These are phyloP conservation scores for Ceratobasidium sp. DNA, from an alignment of 1,284 basidiomycete species.

Conservation along the genomic window DNA sequence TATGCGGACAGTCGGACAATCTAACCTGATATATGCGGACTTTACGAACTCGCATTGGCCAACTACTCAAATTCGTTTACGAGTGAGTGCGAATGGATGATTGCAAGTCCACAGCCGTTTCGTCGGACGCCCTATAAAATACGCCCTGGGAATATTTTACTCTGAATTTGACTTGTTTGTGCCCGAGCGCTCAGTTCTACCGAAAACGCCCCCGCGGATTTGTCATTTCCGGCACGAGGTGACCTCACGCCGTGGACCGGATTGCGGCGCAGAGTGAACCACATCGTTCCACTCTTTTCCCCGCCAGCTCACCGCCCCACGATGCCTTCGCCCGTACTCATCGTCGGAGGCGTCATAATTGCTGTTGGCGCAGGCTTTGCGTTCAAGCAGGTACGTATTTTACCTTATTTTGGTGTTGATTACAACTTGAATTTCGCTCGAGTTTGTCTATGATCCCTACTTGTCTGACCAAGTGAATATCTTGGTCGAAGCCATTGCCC, in stretches of 20 bases:
- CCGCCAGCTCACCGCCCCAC: background rate
- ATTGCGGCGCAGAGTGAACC: conserved; percentile 32
- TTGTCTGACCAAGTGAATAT: conserved; percentile 15
- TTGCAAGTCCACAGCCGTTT: no score
- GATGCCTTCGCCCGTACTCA: conserved; percentile 42
- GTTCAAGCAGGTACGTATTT: conserved; percentile 39
- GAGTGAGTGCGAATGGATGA: no score
- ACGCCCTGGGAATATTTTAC: background rate
- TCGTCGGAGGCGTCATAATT: conserved; percentile 41
- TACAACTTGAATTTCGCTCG: background rate
- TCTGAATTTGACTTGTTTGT: background rate
- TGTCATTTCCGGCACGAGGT: conserved; percentile 24
- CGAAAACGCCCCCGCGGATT: conserved; percentile 38
- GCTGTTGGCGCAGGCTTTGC: conserved; percentile 41
- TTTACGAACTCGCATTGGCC: background rate
- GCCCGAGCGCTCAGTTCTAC: background rate
- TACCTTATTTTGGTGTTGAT: conserved; percentile 4
- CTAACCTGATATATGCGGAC: background rate
- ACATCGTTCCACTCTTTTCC: conserved; percentile 17
- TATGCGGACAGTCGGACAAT: background rate
- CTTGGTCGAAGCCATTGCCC: conserved; percentile 16
- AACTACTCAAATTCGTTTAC: background rate
- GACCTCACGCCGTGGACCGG: conserved; percentile 20
- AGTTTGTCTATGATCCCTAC: conserved; percentile 44
- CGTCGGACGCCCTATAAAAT: background rate